phyloP scores from a whole-genome alignment of 768 basidiomycete species.

The Cantharellus anzutake region DNA sequence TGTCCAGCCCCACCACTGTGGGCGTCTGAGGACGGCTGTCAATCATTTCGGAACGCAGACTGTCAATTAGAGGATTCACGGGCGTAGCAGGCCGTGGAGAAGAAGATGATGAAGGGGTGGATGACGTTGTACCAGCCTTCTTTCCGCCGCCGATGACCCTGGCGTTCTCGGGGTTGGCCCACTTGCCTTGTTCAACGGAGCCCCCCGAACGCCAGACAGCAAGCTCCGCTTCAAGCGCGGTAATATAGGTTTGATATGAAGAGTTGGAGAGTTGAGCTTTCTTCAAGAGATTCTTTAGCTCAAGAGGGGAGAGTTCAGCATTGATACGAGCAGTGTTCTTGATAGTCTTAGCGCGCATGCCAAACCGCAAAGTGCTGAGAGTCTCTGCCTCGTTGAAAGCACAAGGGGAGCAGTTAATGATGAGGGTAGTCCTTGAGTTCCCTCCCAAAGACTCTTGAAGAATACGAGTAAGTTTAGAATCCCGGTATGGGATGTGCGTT shows the following conservation, averaged over 20 bases:
- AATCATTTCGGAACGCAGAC: constrained; percentile 41
- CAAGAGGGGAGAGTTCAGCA: constrained; percentile 87
- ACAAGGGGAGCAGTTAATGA: constrained; percentile 98
- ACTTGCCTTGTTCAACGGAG: constrained; percentile 62
- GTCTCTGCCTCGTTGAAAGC: constrained; percentile 96
- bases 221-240: constrained; percentile 79
- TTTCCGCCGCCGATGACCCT: too few species aligned
- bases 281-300: constrained; percentile 79
- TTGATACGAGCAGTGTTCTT: constrained; percentile 99
- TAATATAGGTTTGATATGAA: constrained; percentile 68
- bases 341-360: constrained; percentile 99
- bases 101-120: constrained; percentile 26
- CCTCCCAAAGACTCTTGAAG: constrained; percentile 96
- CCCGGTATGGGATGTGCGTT: constrained; percentile 94
- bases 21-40: constrained; percentile 87
- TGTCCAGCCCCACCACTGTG: constrained; percentile 69
- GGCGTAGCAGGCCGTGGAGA: constrained; percentile 56
- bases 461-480: constrained; percentile 97
- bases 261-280: constrained; percentile 80
- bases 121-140: constrained; percentile 25
- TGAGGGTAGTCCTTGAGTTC: constrained; percentile 88
- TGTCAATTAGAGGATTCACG: constrained; percentile 51
- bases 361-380: constrained; percentile 90
- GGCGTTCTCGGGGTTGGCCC: constrained; percentile 38
- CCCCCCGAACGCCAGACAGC: constrained; percentile 79